These are phyloP conservation scores for Ophioceras dolichostomum DNA, from an alignment of 2,329 filamentous ascomycete species.

Conservation along the genomic window DNA sequence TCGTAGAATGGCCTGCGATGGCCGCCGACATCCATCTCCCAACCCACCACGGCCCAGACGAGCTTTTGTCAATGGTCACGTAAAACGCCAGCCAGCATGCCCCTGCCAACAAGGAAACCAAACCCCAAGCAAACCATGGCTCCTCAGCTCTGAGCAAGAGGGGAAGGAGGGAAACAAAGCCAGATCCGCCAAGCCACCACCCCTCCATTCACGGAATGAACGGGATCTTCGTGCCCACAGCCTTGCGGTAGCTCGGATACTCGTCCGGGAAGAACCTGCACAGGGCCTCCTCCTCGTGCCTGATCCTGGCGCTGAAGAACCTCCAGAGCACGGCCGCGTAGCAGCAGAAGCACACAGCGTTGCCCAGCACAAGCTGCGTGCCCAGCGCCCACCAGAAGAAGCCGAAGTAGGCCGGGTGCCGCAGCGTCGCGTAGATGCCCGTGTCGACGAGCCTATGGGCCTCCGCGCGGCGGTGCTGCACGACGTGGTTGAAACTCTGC, in stretches of 20 bases:
- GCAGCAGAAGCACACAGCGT: constrained; percentile 61
- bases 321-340: constrained; percentile 70
- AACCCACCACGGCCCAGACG: too few species aligned
- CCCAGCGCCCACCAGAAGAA: constrained; percentile 99
- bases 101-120: too few species aligned
- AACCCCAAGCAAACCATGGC: too few species aligned
- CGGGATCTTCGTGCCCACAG: constrained; percentile 69
- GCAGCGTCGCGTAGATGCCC: constrained; percentile 63
- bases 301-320: constrained; percentile 70
- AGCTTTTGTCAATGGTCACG: too few species aligned
- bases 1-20: too few species aligned
- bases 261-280: constrained; percentile 74
- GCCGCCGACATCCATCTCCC: too few species aligned
- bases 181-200: not conserved
- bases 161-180: not conserved
- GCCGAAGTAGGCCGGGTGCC: constrained; percentile 92
- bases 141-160: too few species aligned
- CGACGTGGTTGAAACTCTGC: constrained; percentile 80
- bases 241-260: constrained; percentile 61
- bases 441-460: constrained; percentile 72
- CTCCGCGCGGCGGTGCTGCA: constrained; percentile 56
- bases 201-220: constrained; percentile 37
- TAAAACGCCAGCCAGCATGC: too few species aligned
- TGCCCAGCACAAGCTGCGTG: constrained; percentile 82
- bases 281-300: constrained; percentile 66